Evolutionary conservation across 2,329 filamentous ascomycete species (phyloP).

Genomic region (Samsoniella hepiali): DNA sequence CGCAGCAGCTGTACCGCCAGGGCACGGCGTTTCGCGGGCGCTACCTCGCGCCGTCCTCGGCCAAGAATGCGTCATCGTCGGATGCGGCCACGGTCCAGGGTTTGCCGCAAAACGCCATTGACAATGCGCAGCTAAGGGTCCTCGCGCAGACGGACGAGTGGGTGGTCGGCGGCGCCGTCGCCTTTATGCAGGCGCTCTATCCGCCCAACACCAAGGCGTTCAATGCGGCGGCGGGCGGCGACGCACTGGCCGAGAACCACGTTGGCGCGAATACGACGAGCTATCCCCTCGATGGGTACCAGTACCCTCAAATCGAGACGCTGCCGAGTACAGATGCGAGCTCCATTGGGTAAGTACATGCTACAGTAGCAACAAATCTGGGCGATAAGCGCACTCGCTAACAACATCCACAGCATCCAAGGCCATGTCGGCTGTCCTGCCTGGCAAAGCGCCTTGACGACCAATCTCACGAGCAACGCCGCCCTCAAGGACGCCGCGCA

Average conservation of each 20-base stretch:
- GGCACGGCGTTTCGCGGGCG: slow-evolving; percentile 48
- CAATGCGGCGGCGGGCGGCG: slow-evolving; percentile 27
- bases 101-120: slow-evolving; percentile 42
- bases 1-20: slow-evolving; percentile 49
- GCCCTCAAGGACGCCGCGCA: slow-evolving; percentile 27
- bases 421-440: slow-evolving; percentile 38
- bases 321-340: slow-evolving; percentile 44
- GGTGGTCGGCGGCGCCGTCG: slow-evolving; percentile 65
- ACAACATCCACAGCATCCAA: slow-evolving; percentile 32
- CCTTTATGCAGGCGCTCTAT: slow-evolving; percentile 82
- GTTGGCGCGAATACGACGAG: slow-evolving; percentile 41
- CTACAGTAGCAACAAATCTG: too few species aligned
- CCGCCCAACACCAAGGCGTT: slow-evolving; percentile 57
- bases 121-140: slow-evolving; percentile 46
- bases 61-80: slow-evolving; percentile 26
- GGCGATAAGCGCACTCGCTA: not conserved
- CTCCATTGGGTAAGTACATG: slow-evolving; percentile 42
- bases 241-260: slow-evolving; percentile 42
- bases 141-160: slow-evolving; percentile 41
- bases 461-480: slow-evolving; percentile 27
- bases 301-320: slow-evolving; percentile 67
- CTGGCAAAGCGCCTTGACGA: slow-evolving; percentile 33
- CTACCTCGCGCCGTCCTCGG: slow-evolving; percentile 39
- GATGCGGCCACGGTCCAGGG: slow-evolving; percentile 39
- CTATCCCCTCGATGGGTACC: slow-evolving; percentile 73